Conservation (phyloP, 331 rosid genomes). For the Quercus tomentella region DNA sequence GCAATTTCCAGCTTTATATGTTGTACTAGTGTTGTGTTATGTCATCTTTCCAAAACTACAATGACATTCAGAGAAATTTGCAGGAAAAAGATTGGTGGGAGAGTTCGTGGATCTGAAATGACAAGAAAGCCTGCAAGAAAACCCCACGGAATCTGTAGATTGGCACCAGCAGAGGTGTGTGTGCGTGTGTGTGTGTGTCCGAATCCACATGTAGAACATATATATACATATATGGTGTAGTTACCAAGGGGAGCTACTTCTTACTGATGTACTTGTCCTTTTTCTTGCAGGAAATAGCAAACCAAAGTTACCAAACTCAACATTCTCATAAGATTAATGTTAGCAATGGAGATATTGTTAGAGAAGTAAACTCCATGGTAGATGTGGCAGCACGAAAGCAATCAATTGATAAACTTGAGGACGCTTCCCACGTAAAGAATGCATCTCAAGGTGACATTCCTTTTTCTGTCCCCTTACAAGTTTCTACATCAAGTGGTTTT, state of each 20-base stretch:
- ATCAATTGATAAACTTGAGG: conserved; percentile 52
- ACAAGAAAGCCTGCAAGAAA: conserved; percentile 73
- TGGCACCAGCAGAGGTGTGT: conserved; percentile 75
- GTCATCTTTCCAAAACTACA: conserved; percentile 2
- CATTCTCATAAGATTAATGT: conserved; percentile 40
- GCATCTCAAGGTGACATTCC: conserved; percentile 91
- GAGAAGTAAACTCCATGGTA: conserved; percentile 33
- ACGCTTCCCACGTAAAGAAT: conserved; percentile 54
- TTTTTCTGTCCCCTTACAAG: conserved; percentile 86
- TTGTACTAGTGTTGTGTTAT: not conserved
- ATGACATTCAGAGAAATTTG: conserved; percentile 7
- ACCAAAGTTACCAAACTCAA: conserved; percentile 37
- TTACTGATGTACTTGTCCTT: conserved; percentile 15
- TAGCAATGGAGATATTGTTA: conserved; percentile 32
- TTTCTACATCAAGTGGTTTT: conserved; percentile 94
- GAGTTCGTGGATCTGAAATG: conserved; percentile 58
- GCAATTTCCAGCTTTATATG: conserved; percentile 3
- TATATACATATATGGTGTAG: not conserved
- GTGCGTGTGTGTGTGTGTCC: too few species aligned
- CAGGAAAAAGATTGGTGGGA: conserved; percentile 80
- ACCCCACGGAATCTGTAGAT: conserved; percentile 60
- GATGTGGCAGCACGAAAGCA: conserved; percentile 44
- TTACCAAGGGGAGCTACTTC: conserved; percentile 4
- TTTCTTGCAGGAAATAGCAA: conserved; percentile 54
- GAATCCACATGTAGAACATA: not conserved